Base-by-base conservation (phyloP, 306 rosid genomes). In the Quillaja saponaria region DNA sequence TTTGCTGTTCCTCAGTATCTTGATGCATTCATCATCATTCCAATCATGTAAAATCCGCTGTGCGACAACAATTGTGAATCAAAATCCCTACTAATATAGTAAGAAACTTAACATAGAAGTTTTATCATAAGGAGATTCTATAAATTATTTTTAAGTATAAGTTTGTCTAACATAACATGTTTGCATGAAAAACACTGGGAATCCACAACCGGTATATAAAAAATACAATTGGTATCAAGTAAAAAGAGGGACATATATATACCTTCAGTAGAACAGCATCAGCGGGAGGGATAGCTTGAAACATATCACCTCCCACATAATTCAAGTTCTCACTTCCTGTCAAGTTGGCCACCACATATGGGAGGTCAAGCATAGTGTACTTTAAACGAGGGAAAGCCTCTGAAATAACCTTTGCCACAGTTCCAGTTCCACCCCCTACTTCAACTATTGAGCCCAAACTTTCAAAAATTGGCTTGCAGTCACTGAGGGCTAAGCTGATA, bases 301-400 rank as follows among this genome's bases (percentile, higher is more conserved):
- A 64, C 69, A 76, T 70, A 5, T 76, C 69, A 38, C 81, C 76
- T 1, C 55, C 73, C 51, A 65, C 37, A 10, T 50, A 76, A 46
- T 53, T 76, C 72, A 76, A 53, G 59, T 69, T 69, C 1, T 16
- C 44, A 44, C 9, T 17, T 1, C 49, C 75, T 11, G n/a, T 31
- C 63, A 65, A 45, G 57, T 52, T 39, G 16, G 61, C 72, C 51
- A 64, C 68, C 10, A 65, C 76, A 25, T 70, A 72, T 5, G 76
- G 72, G 34, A 64, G 56, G 6, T 70, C 81, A 33, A 58, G 52
- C 21, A 70, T 69, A 1, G 60, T 64, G 55, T 76, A 70, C 31
- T 70, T 70, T 42, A 76, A 18, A 0, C 33, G 69, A 35, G 81
- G 66, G 28, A 64, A 70, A 7, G 69, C 69, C 69, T 60, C 69